These are phyloP conservation scores for Ligustrum vulgare DNA, from an alignment of 257 asterid species.

Conservation along the genomic window DNA sequence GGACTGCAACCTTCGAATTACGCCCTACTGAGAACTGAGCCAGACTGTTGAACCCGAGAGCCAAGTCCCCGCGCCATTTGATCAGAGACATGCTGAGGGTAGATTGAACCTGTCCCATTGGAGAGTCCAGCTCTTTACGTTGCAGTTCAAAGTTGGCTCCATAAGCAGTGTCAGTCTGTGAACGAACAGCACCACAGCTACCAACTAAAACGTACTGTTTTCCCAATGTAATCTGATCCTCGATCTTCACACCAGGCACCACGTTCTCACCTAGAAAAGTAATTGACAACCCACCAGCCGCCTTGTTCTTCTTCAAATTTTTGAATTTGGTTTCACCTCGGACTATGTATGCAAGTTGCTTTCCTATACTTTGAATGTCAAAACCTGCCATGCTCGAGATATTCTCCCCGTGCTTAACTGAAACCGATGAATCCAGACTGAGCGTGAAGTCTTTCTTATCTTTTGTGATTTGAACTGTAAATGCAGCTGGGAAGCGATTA, in stretches of 20 bases:
- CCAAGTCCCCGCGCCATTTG: conserved; percentile 94
- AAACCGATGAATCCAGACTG: conserved; percentile 72
- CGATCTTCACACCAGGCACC: conserved; percentile 77
- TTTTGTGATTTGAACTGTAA: conserved; percentile 78
- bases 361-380: conserved; percentile 86
- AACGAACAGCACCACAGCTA: conserved; percentile 75
- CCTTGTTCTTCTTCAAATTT: conserved; percentile 60
- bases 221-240: conserved; percentile 72
- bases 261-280: conserved; percentile 81
- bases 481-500: conserved; percentile 61
- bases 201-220: conserved; percentile 74
- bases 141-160: conserved; percentile 93
- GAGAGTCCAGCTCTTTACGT: conserved; percentile 75
- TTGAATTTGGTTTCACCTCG: conserved; percentile 83
- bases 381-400: conserved; percentile 84
- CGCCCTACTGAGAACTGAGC: conserved; percentile 74
- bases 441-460: conserved; percentile 89
- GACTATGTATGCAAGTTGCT: conserved; percentile 80
- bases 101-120: conserved; percentile 90
- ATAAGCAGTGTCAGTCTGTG: conserved; percentile 73
- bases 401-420: conserved; percentile 73
- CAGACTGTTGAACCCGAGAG: conserved; percentile 72
- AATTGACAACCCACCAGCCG: conserved; percentile 67
- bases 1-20: conserved; percentile 77
- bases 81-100: conserved; percentile 70